A percentile compares a stretch with the other conserved stretches of the same genome.
phyloP scores from a whole-genome alignment of 257 asterid species.

The Lycium ferocissimum region DNA sequence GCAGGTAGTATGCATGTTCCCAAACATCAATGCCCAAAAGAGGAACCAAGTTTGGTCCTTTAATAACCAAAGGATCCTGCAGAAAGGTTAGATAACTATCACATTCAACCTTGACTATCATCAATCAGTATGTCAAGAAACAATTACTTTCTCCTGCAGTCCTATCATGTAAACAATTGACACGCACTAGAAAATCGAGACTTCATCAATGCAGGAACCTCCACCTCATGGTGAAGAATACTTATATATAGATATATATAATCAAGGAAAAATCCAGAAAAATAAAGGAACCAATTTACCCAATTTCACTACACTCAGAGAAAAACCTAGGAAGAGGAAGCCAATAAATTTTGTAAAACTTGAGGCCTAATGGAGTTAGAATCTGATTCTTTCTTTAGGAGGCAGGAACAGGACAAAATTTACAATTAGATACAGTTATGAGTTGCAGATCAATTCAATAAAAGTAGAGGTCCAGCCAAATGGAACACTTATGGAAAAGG shows the following conservation, averaged over 20 bases:
- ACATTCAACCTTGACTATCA: not conserved
- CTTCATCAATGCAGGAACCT: not conserved
- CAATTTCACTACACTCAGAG: not conserved
- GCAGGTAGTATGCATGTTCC: slow-evolving; percentile 89
- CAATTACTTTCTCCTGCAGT: not conserved
- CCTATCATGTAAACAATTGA: not conserved
- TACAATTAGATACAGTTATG: not conserved
- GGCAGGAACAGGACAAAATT: not conserved
- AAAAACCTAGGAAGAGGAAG: not conserved
- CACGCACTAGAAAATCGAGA: not conserved
- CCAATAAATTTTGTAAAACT: not conserved
- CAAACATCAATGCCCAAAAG: slow-evolving; percentile 82
- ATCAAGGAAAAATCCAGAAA: not conserved
- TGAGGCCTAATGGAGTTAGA: not conserved
- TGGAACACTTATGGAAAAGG: not conserved
- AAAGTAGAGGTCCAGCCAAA: not conserved
- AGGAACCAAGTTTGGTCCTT: slow-evolving; percentile 71
- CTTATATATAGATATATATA: not conserved
- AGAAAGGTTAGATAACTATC: not conserved
- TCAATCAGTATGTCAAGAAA: not conserved
- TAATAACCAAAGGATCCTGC: slow-evolving; percentile 79
- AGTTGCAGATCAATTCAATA: not conserved
- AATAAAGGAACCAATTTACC: not conserved
- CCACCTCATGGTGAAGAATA: not conserved
- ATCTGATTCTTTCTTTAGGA: not conserved